These are phyloP conservation scores for Trichoderma asperellum DNA, from an alignment of 2,329 filamentous ascomycete genomes.

Conservation along the genomic window DNA sequence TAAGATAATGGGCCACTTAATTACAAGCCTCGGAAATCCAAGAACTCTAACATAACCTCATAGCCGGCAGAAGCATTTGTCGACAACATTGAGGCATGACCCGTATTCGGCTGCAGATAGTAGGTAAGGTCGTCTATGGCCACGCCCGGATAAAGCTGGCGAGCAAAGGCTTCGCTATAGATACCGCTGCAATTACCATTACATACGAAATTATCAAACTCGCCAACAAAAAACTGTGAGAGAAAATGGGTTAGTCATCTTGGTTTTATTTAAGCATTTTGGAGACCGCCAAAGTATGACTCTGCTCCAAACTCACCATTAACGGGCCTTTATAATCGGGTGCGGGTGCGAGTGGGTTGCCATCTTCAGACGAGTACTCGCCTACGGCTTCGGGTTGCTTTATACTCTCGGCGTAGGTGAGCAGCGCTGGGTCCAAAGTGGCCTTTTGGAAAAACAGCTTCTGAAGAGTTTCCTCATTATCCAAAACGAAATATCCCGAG, in stretches of 20 bases:
- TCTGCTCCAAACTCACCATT: not conserved
- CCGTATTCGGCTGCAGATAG: slow-evolving; percentile 4
- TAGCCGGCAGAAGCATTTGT: slow-evolving; percentile 7
- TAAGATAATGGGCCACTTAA: too few relatives aligned
- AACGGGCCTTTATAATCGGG: not conserved
- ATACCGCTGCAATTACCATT: too few relatives aligned
- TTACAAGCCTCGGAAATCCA: not conserved
- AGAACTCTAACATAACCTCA: slow-evolving; percentile 1
- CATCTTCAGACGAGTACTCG: slow-evolving; percentile 6
- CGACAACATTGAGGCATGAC: not conserved
- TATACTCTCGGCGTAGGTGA: not conserved
- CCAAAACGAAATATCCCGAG: slow-evolving; percentile 6
- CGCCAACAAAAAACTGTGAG: too few relatives aligned
- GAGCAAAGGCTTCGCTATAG: too few relatives aligned
- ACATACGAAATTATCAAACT: too few relatives aligned
- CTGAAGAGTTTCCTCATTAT: slow-evolving; percentile 1
- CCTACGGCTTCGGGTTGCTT: slow-evolving; percentile 9
- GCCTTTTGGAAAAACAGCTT: slow-evolving; percentile 7
- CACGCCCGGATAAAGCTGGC: too few relatives aligned
- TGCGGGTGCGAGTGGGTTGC: not conserved
- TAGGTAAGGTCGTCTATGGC: not conserved
- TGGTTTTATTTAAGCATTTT: too few relatives aligned
- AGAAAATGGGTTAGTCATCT: too few relatives aligned
- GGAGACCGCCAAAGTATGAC: too few relatives aligned
- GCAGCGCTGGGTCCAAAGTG: slow-evolving; percentile 4